phyloP scores from a whole-genome alignment of 176 grass and related monocot genomes.

The Avena atlantica region DNA sequence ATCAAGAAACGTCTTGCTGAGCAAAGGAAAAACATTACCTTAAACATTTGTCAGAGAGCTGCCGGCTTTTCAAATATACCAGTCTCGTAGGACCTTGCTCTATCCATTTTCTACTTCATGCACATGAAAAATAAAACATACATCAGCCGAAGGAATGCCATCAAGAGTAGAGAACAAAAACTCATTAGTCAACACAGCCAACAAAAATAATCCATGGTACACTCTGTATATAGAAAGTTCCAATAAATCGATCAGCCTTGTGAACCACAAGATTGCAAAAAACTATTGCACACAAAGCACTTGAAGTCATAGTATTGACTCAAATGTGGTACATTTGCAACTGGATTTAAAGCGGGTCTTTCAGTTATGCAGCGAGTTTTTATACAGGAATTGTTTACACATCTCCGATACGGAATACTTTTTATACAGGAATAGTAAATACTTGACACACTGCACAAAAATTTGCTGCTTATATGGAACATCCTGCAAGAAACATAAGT shows the following conservation, averaged over 20 bases:
- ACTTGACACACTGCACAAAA: no score
- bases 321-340: neutral
- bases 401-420: no score
- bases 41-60: conserved; percentile 97
- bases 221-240: neutral
- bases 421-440: no score
- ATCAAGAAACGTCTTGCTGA: conserved; percentile 28
- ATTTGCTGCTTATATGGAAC: no score
- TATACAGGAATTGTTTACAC: no score
- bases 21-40: conserved; percentile 60
- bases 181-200: no score
- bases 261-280: conserved; percentile 31
- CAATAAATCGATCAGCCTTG: neutral
- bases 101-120: conserved; percentile 90
- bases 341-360: neutral
- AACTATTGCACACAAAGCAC: neutral
- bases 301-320: neutral
- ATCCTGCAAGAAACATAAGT: no score
- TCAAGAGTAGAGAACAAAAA: no score
- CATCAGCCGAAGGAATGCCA: conserved; percentile 26
- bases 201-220: no score
- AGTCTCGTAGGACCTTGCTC: conserved; percentile 79
- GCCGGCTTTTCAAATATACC: conserved; percentile 90
- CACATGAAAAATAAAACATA: conserved; percentile 41
- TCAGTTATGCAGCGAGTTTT: neutral